A percentile compares a stretch with the other conserved stretches of the same genome.
Conservation (phyloP, 108 stramenopile genomes). For the Conticribra weissflogii region DNA sequence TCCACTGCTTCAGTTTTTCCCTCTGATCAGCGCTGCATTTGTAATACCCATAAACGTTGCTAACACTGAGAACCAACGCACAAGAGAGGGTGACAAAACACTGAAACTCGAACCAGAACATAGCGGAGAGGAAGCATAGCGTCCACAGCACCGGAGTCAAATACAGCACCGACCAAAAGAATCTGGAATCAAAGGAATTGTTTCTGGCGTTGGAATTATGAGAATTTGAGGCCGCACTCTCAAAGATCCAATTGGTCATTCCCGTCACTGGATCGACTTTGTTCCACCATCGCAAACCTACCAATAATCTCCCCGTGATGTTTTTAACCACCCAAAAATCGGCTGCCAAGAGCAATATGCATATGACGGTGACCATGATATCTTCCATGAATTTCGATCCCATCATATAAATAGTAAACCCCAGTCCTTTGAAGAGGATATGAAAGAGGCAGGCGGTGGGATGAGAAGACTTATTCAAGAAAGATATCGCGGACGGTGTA, state of each 20-base stretch:
- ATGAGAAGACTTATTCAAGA: constrained; percentile 68
- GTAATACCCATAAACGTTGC: constrained; percentile 97
- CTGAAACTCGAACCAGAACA: constrained; percentile 79
- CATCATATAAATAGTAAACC: constrained; percentile 89
- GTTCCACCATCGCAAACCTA: constrained; percentile 98
- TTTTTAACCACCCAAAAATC: constrained; percentile 98
- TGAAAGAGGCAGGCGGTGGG: constrained; percentile 92
- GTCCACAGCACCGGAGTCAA: constrained; percentile 84
- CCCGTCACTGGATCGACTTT: constrained; percentile 78
- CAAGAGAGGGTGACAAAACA: constrained; percentile 89
- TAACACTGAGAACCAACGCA: constrained; percentile 77
- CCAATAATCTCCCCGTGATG: constrained; percentile 86
- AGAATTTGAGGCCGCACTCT: constrained; percentile 58
- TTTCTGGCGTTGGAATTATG: constrained; percentile 6
- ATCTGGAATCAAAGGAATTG: constrained; percentile 68
- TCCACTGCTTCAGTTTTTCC: constrained; percentile 73
- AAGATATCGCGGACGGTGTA: constrained; percentile 16
- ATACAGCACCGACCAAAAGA: constrained; percentile 96
- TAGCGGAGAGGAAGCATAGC: constrained; percentile 65
- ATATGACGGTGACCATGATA: constrained; percentile 88
- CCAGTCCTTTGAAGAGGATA: constrained; percentile 87
- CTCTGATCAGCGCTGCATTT: constrained; percentile 92
- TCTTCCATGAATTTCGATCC: constrained; percentile 83
- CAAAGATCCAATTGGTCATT: constrained; percentile 92
- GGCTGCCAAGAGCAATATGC: constrained; percentile 91